Evolutionary conservation across 345 rosid species (phyloP), one percentile per base, ranked within the genome.

Genomic region (Lepidium sativum): DNA sequence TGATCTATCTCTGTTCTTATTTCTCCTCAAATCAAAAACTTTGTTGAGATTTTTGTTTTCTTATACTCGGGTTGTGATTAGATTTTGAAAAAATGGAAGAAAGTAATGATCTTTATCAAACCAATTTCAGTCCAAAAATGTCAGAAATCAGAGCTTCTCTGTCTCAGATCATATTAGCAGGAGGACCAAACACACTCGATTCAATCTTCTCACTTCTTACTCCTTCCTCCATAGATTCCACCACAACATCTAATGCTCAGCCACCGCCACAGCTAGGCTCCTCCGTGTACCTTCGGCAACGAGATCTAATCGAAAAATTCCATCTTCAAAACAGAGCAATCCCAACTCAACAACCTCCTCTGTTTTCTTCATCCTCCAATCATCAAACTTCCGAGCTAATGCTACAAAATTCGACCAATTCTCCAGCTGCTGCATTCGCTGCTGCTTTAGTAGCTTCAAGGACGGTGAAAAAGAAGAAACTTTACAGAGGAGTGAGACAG

Each of bases 401-500:
- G 12, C 59, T 55, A 53, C 70, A 23, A 15, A 16, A 27, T 0
- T 27, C 13, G 8, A 3, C 73, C n/a, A 9, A 16, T 1, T 2
- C 32, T 35, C 49, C 68, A 23, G 50, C 68, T 31, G 43, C 57
- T 0, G 77, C 77, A n/a, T 65, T 38, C 63, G 63, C 68, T 10
- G 58, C 72, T 1, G 72, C 67, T 5, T 65, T 72, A 21, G 76
- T 60, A n/a, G 71, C 71, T 1, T 63, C 43, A 9, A 61, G 72
- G 52, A 33, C 59, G 40, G 16, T 34, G 59, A 60, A 67, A 54
- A 89, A 71, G 85, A 86, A 83, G 84, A 94, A 94, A 67, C 81
- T 86, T 18, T 94, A 94, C 88, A 79, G 97, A 64, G 99, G 99
- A 68, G 99, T 94, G 69, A 86, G 99, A 63, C 99, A 94, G 84